These are phyloP conservation scores for Calonectria honghensis DNA, from an alignment of 2,329 filamentous ascomycete species.

Conservation along the genomic window DNA sequence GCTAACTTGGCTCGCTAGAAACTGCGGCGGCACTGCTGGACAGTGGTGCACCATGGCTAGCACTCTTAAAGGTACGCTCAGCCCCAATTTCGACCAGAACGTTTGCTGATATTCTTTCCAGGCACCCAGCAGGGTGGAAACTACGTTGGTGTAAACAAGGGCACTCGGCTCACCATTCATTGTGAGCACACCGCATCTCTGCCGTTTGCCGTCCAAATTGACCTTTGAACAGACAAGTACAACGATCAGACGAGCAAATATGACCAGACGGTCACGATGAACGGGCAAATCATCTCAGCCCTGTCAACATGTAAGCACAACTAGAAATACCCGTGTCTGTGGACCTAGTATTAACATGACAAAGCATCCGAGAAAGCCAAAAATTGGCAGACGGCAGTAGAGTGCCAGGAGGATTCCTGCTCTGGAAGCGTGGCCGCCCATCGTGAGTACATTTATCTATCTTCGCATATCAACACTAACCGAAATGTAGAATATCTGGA, in stretches of 20 bases:
- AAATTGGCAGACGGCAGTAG: conserved; percentile 10
- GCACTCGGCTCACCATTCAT: background rate
- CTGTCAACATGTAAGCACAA: background rate
- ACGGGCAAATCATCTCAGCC: background rate
- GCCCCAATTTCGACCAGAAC: too few species aligned
- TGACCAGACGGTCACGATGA: background rate
- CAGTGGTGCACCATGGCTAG: conserved; percentile 17
- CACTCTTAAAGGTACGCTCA: background rate
- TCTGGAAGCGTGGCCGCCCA: background rate
- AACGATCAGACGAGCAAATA: conserved; percentile 5
- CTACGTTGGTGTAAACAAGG: background rate
- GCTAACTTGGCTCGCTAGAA: background rate
- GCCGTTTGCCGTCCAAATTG: background rate
- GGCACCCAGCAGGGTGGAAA: background rate
- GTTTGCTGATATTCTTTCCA: background rate
- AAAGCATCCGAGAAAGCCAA: conserved; percentile 13
- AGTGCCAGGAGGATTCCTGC: background rate
- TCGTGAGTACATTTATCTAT: background rate
- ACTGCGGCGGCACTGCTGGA: conserved; percentile 2
- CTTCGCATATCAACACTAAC: background rate
- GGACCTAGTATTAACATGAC: background rate
- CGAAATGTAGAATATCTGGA: background rate
- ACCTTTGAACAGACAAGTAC: conserved; percentile 1
- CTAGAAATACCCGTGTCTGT: rapidly evolving
- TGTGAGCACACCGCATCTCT: background rate